Base-by-base conservation (phyloP, 441 rosid genomes). In the Breynia disticha region DNA sequence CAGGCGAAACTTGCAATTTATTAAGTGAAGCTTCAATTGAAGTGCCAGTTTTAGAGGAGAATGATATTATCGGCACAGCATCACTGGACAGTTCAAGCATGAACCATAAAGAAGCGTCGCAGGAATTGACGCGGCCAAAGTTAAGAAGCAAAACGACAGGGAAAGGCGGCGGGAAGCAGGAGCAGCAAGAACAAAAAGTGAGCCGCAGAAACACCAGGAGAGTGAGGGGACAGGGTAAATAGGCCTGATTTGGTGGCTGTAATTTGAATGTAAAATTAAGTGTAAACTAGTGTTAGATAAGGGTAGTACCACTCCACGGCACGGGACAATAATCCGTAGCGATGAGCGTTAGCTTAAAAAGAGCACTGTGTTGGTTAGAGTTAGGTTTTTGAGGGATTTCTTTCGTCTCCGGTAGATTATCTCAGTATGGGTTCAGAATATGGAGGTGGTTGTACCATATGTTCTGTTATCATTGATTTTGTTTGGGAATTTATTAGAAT, bases 21-120 rank as follows among this genome's bases (percentile, higher is more conserved):
- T 57, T 68, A 45, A 67, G 65, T 35, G 93, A 80, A 70, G 50
- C 78, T 47, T 48, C 66, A 12, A 42, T 65, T 18, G 88, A 83
- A 37, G 76, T 70, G 49, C 72, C 78, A 1, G 46, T 35, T 45
- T 61, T 39, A 17, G 46, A 54, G 42, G 56, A 44, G 35, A 24
- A 46, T 37, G 48, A 76, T 32, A 64, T 54, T 16, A 59, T 55
- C 16, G 67, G 69, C 11, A 65, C 60, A 9, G 82, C 56, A 65
- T 80, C 85, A 21, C 81, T 76, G 41, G 65, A 76, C 69, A 75
- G 84, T 67, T 75, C 70, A 37, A 79, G 82, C 76, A 53, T 71
- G 57, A 82, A 62, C 3, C 49, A 64, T 55, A 85, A 74, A 65
- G 82, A 62, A 59, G 46, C 63, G 19, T 72, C 67, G 7, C 64